Evolutionary conservation across 257 asterid genomes (phyloP).

Genomic region (Schizonepeta tenuifolia): DNA sequence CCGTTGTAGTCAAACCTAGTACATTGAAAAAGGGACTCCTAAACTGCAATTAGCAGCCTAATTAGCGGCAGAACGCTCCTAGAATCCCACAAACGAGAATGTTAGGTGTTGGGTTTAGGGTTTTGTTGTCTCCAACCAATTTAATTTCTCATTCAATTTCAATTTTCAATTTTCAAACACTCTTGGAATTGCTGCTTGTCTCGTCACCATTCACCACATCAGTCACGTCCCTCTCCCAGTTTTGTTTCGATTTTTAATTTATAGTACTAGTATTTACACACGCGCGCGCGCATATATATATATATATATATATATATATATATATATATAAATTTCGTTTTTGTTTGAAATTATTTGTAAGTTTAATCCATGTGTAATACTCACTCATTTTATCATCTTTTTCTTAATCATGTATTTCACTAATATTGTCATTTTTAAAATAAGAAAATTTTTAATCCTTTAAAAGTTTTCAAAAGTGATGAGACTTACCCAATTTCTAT

Average conservation of each 20-base stretch:
- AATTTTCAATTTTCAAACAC: background rate
- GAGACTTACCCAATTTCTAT: too few species aligned
- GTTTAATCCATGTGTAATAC: too few species aligned
- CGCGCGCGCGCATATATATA: too few species aligned
- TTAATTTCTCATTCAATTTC: slow-evolving; percentile 34
- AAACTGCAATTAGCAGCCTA: slow-evolving; percentile 26
- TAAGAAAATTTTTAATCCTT: too few species aligned
- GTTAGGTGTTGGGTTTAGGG: slow-evolving; percentile 36
- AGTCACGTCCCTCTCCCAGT: slow-evolving; percentile 11
- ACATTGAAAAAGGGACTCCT: slow-evolving; percentile 27
- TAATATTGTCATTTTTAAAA: too few species aligned
- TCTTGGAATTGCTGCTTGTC: slow-evolving; percentile 51
- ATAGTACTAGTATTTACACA: too few species aligned
- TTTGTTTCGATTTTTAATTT: background rate
- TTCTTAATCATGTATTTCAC: too few species aligned
- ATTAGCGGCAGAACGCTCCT: slow-evolving; percentile 8
- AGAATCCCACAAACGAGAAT: slow-evolving; percentile 33
- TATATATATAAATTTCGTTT: too few species aligned
- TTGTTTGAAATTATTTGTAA: too few species aligned
- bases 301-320: too few species aligned
- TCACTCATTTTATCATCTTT: too few species aligned
- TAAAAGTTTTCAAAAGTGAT: too few species aligned
- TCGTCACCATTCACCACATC: slow-evolving; percentile 37
- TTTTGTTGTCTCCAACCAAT: slow-evolving; percentile 10
- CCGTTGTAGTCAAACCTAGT: slow-evolving; percentile 23